Conservation (phyloP, 2,329 filamentous ascomycete species). For the Colletotrichum higginsianum region DNA sequence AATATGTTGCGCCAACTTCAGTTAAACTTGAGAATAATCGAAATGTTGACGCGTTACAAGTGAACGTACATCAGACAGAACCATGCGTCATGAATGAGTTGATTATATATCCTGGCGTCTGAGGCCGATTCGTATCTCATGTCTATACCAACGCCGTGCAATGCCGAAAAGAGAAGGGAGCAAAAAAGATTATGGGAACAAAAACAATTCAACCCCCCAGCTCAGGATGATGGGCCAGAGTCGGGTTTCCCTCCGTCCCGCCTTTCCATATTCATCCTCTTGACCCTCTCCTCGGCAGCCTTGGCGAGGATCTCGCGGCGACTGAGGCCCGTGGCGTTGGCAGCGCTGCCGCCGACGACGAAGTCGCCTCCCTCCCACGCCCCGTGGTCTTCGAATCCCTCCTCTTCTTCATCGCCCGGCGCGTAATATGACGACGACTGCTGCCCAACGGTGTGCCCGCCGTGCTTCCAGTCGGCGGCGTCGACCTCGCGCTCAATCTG, state of each 20-base stretch:
- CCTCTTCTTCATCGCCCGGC: conserved; percentile 64
- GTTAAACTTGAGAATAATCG: not conserved
- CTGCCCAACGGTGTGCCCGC: conserved; percentile 77
- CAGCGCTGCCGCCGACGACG: conserved; percentile 74
- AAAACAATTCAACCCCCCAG: not conserved
- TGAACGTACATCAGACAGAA: not conserved
- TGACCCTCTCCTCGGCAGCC: conserved; percentile 78
- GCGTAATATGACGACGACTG: conserved; percentile 74
- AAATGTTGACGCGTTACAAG: not conserved
- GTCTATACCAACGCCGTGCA: conserved; percentile 33
- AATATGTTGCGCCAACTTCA: not conserved
- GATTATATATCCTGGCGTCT: conserved; percentile 2
- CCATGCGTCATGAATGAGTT: not conserved
- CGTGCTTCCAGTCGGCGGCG: conserved; percentile 81
- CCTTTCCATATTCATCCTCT: conserved; percentile 56
- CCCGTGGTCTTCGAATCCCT: conserved; percentile 75
- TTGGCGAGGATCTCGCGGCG: conserved; percentile 82
- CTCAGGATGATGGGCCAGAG: conserved; percentile 33
- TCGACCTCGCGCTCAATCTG: conserved; percentile 92
- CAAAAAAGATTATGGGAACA: not conserved
- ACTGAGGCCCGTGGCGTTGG: conserved; percentile 65
- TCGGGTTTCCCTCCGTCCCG: conserved; percentile 43
- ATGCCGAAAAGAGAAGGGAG: conserved; percentile 15
- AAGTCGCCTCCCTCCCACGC: conserved; percentile 87
- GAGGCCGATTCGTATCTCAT: conserved; percentile 3